Evolutionary conservation across 495 filamentous ascomycete species (phyloP).

Genomic region (Paragyromitra xinjiangensis): DNA sequence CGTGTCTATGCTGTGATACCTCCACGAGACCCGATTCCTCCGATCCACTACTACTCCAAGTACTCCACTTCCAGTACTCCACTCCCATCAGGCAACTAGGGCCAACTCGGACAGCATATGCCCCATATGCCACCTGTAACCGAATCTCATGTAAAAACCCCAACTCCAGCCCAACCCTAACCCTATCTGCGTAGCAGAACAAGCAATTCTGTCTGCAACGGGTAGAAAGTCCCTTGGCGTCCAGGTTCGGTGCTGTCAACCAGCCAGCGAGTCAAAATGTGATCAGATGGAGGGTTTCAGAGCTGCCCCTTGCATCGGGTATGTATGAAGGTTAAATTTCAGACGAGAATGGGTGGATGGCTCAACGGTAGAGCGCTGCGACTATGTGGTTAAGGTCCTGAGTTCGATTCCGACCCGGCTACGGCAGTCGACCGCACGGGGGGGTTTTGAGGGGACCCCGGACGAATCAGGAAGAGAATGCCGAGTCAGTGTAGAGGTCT

Average conservation of each 20-base stretch:
- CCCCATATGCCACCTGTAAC: too few relatives aligned
- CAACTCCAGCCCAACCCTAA: too few relatives aligned
- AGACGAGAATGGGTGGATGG: conserved; percentile 11
- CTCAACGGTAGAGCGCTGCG: conserved; percentile 36
- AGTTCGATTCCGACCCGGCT: conserved; percentile 25
- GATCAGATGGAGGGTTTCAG: conserved; percentile 5
- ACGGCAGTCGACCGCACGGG: background rate
- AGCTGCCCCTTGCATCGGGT: conserved; percentile 2
- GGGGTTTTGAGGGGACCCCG: background rate
- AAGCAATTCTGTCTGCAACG: too few relatives aligned
- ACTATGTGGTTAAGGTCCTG: conserved; percentile 30
- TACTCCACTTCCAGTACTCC: too few relatives aligned
- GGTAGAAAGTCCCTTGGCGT: too few relatives aligned
- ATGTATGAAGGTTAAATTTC: background rate
- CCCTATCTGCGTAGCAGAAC: too few relatives aligned
- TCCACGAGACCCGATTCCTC: too few relatives aligned
- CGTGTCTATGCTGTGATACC: too few relatives aligned
- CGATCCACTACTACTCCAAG: too few relatives aligned
- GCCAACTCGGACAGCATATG: too few relatives aligned
- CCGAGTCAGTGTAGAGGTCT: conserved; percentile 23
- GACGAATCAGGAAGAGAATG: conserved; percentile 1
- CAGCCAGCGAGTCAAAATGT: background rate
- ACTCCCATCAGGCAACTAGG: too few relatives aligned
- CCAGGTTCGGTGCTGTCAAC: background rate
- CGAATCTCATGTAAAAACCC: too few relatives aligned